Base-by-base conservation (phyloP, 1,139 yeast genomes). In the Yamadazyma dushanensis region DNA sequence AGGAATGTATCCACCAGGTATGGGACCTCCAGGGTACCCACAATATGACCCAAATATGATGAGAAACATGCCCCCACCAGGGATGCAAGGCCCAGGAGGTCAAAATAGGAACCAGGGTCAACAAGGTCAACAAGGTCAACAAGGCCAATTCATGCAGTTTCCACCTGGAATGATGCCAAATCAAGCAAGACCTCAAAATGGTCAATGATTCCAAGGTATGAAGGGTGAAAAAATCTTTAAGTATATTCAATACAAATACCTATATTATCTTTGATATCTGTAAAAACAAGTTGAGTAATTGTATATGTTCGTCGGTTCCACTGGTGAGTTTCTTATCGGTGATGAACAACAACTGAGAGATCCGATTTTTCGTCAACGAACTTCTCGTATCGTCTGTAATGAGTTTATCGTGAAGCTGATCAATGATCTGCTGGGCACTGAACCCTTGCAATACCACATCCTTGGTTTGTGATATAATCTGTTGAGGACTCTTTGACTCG, bases 261-360 rank as follows among this genome's bases (percentile, higher is more conserved):
- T 32, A 68, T 36, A 73, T 41, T 22, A 63, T 54, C 37, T 64
- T 63, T 2, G 86, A 67, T 3, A 87, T 64, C 48, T 80, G 76
- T 35, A 83, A 60, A 37, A 82, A 62, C 47, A 89, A 68, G 50
- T 87, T 85, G 47, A 92, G 70, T 23, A 94, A 57, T 51, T 88
- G 96, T 24, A 94, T 65, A 43, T 85, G 90, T 56, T 94, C 99
- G 54, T 89, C 95, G 3, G 96, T 79, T 11, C 99, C 98, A 53
- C 81, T 88, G 36, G 81, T 76, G 41, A 94, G 66, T 40, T 81
- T 72, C 36, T 78, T 73, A 56, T 94, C 98, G 0, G 89, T 73
- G 31, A 82, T 83, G 45, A 90, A 87, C 26, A 94, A 61, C 3
- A 78, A 60, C 55, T 69, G 62, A 0, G 96, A 73, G 10, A 88